Base-by-base conservation (phyloP, 306 rosid species). In the Comarum palustre region DNA sequence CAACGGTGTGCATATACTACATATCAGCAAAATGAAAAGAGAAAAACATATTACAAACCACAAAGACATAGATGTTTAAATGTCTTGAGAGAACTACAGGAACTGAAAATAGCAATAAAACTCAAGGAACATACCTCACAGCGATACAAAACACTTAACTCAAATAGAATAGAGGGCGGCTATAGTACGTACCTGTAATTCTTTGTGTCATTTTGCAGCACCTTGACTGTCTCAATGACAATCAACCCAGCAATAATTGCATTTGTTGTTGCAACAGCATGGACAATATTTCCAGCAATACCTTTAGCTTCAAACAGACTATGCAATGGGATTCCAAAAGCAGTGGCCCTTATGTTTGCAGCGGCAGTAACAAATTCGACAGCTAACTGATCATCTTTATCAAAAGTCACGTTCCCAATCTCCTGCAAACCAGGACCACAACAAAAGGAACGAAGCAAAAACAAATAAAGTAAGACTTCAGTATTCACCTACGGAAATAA, bases 271-370 rank as follows among this genome's bases (percentile, higher is more conserved):
- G 99, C 99, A 75, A 95, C 96, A 71, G 99, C 99, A 81, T 95
- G 99, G 67, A 95, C 99, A 71, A 95, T 95, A 80, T 95, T 95
- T 60, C 99, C 99, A 66, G 99, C 99, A 82, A 95, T 95, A 39
- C 99, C 99, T 84, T 95, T 95, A 47, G 97, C 97, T 87, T 95
- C 99, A 80, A 95, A 95, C 78, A 92, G 99, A 84, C 90, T 88
- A 75, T 92, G 97, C 86, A 90, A 80, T 48, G 99, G 89, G 77
- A 95, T 91, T 73, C 89, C 96, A 82, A 95, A 95, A 77, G 97
- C 92, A 72, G 87, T 80, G 64, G 99, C 99, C 20, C 99, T 84
- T 67, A 95, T 86, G 82, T 95, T 95, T 65, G 99, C 99, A 76
- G 99, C 96, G 58, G 97, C 92, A 73, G 99, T 91, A 68, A 95